phyloP scores from a whole-genome alignment of 345 rosid species.

The Brassica nigra region DNA sequence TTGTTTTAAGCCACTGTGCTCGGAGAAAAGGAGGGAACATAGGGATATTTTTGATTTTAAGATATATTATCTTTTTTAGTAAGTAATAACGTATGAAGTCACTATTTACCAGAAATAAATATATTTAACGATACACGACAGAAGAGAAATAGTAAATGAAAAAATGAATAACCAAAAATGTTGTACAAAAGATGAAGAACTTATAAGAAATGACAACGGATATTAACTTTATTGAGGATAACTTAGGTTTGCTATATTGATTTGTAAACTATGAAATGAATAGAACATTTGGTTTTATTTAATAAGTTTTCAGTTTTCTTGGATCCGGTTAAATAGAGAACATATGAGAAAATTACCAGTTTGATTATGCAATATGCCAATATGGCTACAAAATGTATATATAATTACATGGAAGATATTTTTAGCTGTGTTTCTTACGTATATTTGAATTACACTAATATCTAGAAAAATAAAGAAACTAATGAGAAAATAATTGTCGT shows the following conservation, averaged over 20 bases:
- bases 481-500: neutral
- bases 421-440: neutral
- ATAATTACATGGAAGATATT: neutral
- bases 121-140: neutral
- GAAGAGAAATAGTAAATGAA: neutral
- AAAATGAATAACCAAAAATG: neutral
- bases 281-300: neutral
- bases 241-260: neutral
- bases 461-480: neutral
- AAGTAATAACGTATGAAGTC: neutral
- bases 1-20: neutral
- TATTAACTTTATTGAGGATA: neutral
- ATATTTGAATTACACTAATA: neutral
- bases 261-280: neutral
- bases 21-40: neutral
- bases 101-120: neutral
- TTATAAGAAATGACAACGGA: neutral
- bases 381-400: neutral
- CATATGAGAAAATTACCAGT: neutral
- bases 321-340: neutral
- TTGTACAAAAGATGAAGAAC: neutral
- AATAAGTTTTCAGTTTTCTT: neutral
- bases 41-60: constrained; percentile 1
- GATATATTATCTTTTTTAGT: neutral
- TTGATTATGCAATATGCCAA: neutral